Conservation (phyloP, 305 asterid genomes). For the Plantago lanceolata region DNA sequence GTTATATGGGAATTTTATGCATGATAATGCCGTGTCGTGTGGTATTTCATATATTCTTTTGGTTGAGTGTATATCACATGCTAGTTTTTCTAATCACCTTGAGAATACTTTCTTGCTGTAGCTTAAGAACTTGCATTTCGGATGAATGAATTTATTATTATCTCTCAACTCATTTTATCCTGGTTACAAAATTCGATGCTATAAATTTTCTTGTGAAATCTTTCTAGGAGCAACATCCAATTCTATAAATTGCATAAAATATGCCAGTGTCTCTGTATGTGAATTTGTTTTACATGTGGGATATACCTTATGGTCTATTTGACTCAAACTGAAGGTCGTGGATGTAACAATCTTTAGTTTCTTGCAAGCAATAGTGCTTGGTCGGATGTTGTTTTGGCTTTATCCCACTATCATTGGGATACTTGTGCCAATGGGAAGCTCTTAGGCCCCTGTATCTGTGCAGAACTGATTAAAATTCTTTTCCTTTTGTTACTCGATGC, state of each 20-base stretch:
- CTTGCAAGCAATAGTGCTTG: background rate
- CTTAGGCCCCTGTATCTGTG: too few species aligned
- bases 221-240: background rate
- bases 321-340: constrained; percentile 3
- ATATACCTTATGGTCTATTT: constrained; percentile 5
- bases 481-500: background rate
- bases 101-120: too few species aligned
- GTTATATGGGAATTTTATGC: too few species aligned
- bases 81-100: too few species aligned
- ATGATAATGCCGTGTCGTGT: too few species aligned
- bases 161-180: too few species aligned
- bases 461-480: background rate
- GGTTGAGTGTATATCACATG: too few species aligned
- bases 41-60: too few species aligned
- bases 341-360: constrained; percentile 6
- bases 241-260: background rate
- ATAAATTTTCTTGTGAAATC: background rate
- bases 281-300: background rate
- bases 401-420: constrained; percentile 2
- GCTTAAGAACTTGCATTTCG: too few species aligned
- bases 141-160: too few species aligned
- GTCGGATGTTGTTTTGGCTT: background rate
- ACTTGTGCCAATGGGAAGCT: constrained; percentile 5
- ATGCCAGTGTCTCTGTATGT: constrained; percentile 10
- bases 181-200: too few species aligned